Base-by-base conservation (phyloP, 2,329 filamentous ascomycete genomes). In the Ophiocordyceps camponoti-floridani region DNA sequence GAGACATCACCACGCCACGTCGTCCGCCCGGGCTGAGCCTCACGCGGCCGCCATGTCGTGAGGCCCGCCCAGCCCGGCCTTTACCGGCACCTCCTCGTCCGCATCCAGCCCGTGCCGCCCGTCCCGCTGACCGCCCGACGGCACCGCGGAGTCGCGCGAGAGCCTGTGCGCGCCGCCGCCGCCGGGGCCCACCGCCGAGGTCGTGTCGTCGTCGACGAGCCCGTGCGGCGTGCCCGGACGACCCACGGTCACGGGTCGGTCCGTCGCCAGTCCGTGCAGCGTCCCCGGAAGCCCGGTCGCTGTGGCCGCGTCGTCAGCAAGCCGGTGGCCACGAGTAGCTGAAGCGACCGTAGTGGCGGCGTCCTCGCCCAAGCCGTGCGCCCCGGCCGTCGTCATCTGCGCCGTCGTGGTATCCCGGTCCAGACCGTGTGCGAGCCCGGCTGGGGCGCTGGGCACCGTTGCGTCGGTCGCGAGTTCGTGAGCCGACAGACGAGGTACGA, bases 391-490 rank as follows among this genome's bases (percentile, higher is more conserved):
- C 18, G 27, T 18, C 8, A 31, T 26, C 11, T 43, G 31, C 18
- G 44, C 19, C 2, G 46, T 42, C 19, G 43, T 41, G n/a, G 46
- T 19, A 43, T 49, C 47, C 33, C 38, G 42, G 27, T 38, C 42
- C 27, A 51, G 27, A 7, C 31, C n/a, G 23, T 52, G 51, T n/a
- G 45, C 41, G 4, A 44, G 42, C 12, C 19, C 19, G 9, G n/a
- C 16, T 44, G 43, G 7, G 16, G 13, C 27, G 19, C 13, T 31
- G 9, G 45, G 35, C 12, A 41, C 19, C 16, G 45, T 14, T 19
- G 35, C 23, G 27, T 53, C 49, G 7, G 43, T 38, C 18, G 44
- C 43, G 7, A 54, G 33, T 4, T 37, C n/a, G 27, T 52, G 50
- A 3, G 43, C 33, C 13, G 42, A 10, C 13, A n/a, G n/a, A 14